Percentiles rank a stretch among this genome's conserved stretches.
Evolutionary conservation across 2,329 filamentous ascomycete species (phyloP).

Genomic region (Ceratocystis lukuohia): DNA sequence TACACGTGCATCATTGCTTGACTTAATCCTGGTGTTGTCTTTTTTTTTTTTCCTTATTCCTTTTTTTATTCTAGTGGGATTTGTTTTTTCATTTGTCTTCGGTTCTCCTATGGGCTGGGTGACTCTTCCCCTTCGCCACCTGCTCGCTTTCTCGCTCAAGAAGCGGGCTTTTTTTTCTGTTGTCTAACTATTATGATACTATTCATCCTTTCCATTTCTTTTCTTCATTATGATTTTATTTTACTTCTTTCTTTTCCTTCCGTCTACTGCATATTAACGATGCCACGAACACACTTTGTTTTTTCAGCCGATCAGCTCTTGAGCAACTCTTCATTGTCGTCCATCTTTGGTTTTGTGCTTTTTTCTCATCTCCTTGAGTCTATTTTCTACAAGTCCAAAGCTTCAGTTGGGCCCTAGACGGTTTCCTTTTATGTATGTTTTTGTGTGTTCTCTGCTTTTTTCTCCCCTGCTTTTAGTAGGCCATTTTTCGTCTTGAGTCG

Average conservation of each 20-base stretch:
- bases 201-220: neutral
- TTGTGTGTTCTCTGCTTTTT: neutral
- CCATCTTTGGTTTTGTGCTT: neutral
- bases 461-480: neutral
- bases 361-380: neutral
- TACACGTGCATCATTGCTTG: neutral
- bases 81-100: constrained; percentile 3
- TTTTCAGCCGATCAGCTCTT: neutral
- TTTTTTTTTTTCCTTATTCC: neutral
- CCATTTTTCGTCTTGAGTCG: neutral
- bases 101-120: neutral
- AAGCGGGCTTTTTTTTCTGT: neutral
- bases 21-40: neutral
- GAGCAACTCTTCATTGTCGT: neutral
- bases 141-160: neutral
- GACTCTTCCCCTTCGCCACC: neutral
- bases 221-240: neutral
- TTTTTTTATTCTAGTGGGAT: neutral
- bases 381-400: neutral
- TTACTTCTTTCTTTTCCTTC: neutral
- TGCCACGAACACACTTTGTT: neutral
- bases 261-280: constrained; percentile 3
- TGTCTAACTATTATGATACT: constrained; percentile 7
- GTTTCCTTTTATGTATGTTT: neutral
- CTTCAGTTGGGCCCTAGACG: neutral